Percentiles rank a stretch among this genome's conserved stretches.
Conservation (phyloP, 1,284 basidiomycete genomes). For the Cutaneotrichosporon sp. region DNA sequence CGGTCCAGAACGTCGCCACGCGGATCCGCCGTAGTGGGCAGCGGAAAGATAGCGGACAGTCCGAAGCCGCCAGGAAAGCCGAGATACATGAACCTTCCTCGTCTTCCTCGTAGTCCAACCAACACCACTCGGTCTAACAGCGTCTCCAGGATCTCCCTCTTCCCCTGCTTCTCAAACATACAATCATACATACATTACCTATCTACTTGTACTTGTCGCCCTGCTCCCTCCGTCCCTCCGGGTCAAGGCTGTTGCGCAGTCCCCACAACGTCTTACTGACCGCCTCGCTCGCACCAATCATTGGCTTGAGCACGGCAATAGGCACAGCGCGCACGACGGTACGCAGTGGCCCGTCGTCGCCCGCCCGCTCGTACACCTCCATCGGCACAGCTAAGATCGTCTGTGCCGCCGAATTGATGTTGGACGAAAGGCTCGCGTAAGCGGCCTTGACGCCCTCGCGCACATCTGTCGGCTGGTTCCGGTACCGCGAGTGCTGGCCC, state of each 20-base stretch:
- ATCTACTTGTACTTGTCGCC: constrained; percentile 78
- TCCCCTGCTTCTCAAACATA: too few relatives aligned
- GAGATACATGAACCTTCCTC: too few relatives aligned
- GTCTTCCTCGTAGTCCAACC: too few relatives aligned
- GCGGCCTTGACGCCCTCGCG: constrained; percentile 86
- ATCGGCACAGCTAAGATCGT: constrained; percentile 98
- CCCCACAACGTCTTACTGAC: constrained; percentile 92
- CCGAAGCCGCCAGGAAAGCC: too few relatives aligned
- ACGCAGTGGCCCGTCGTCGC: constrained; percentile 81
- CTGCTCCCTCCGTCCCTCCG: constrained; percentile 70
- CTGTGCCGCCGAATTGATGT: constrained; percentile 89
- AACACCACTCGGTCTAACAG: too few relatives aligned
- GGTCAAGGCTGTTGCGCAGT: constrained; percentile 83
- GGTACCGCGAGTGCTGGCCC: constrained; percentile 76
- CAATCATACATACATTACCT: too few relatives aligned
- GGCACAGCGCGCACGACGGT: constrained; percentile 94
- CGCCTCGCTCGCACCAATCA: constrained; percentile 95
- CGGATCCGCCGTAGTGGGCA: too few relatives aligned
- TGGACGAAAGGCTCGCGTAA: constrained; percentile 77
- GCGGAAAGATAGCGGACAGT: too few relatives aligned
- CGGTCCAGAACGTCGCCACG: too few relatives aligned
- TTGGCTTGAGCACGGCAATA: constrained; percentile 91
- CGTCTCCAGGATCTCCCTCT: too few relatives aligned
- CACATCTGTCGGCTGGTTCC: constrained; percentile 80
- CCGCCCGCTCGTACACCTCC: constrained; percentile 94